These are phyloP conservation scores for Eucalyptus camaldulensis DNA, from an alignment of 345 rosid genomes.

Conservation along the genomic window DNA sequence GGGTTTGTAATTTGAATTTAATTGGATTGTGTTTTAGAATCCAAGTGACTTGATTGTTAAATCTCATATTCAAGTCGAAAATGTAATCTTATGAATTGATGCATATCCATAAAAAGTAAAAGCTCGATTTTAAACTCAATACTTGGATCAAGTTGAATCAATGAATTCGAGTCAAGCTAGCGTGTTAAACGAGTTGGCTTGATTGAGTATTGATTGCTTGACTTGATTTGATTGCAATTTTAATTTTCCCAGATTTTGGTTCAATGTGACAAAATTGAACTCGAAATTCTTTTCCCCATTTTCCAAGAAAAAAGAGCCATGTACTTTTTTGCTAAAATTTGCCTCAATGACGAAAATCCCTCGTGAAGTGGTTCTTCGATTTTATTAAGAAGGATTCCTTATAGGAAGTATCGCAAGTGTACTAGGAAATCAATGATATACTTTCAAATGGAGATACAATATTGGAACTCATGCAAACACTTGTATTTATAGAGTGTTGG, in stretches of 20 bases:
- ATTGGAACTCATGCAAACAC: too few species aligned
- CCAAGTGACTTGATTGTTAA: too few species aligned
- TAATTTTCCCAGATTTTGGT: neutral
- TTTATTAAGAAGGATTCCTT: too few species aligned
- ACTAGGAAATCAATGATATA: too few species aligned
- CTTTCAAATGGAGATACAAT: too few species aligned
- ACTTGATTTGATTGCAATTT: neutral
- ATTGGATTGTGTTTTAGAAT: neutral
- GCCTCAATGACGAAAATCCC: too few species aligned
- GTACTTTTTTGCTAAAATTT: neutral
- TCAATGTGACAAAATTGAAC: neutral
- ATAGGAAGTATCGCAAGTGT: too few species aligned
- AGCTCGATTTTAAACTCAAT: too few species aligned
- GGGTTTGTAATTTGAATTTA: neutral
- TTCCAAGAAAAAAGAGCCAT: neutral
- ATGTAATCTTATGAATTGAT: neutral
- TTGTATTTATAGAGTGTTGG: too few species aligned
- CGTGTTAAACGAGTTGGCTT: neutral
- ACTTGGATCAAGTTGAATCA: neutral
- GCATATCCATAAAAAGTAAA: neutral
- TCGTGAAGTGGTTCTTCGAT: too few species aligned
- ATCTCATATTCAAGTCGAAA: neutral
- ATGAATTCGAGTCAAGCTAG: neutral
- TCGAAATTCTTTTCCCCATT: neutral
- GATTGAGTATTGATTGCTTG: neutral